A percentile compares a stretch with the other conserved stretches of the same genome.
These are phyloP conservation scores for Scedosporium apiospermum DNA, from an alignment of 2,329 filamentous ascomycete species.

Conservation along the genomic window DNA sequence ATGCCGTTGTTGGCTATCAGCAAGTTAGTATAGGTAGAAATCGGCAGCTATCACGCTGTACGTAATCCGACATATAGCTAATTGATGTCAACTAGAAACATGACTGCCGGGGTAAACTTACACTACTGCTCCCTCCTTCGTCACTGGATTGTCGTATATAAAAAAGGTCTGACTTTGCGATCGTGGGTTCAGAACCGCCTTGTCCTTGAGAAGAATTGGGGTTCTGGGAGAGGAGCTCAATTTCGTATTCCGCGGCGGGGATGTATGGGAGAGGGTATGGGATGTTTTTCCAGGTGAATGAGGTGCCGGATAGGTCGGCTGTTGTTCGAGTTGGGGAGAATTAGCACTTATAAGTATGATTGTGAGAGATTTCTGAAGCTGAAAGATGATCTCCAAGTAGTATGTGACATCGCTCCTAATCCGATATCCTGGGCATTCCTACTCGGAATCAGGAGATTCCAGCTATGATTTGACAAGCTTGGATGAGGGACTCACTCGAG, in stretches of 20 bases:
- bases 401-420: neutral
- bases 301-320: neutral
- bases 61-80: no score
- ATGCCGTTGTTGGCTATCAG: neutral
- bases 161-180: neutral
- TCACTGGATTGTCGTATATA: neutral
- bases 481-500: slow-evolving; percentile 1
- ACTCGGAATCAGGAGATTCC: neutral
- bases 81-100: neutral
- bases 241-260: slow-evolving; percentile 3
- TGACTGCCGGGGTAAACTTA: neutral
- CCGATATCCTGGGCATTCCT: neutral
- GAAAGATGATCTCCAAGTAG: neutral
- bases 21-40: neutral
- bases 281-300: slow-evolving; percentile 6
- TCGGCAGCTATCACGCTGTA: no score
- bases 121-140: neutral
- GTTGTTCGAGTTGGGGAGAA: neutral
- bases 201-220: neutral
- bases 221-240: slow-evolving; percentile 2
- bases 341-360: neutral
- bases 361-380: neutral
- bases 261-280: slow-evolving; percentile 8
- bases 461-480: no score
- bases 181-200: neutral